These are phyloP conservation scores for Populus euphratica DNA, from an alignment of 345 rosid genomes.

Conservation along the genomic window DNA sequence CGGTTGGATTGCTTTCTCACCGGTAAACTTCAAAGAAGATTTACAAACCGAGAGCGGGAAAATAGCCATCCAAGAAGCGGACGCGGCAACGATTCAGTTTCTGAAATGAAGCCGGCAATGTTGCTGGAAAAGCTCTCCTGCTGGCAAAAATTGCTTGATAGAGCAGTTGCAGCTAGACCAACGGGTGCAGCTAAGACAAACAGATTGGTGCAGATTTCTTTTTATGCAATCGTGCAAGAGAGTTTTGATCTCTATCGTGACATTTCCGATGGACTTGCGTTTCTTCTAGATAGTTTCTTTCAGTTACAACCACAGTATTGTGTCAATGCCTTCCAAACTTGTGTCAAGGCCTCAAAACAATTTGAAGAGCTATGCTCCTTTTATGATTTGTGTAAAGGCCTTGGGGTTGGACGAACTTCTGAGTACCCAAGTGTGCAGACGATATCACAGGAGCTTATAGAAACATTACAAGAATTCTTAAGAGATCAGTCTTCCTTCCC, in stretches of 20 bases:
- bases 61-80: neutral
- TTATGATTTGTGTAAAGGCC: slow-evolving; percentile 47
- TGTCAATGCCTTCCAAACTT: slow-evolving; percentile 53
- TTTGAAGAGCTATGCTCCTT: slow-evolving; percentile 60
- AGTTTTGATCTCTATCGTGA: slow-evolving; percentile 80
- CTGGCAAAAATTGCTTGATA: slow-evolving; percentile 77
- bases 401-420: slow-evolving; percentile 63
- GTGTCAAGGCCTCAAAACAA: slow-evolving; percentile 62
- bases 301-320: slow-evolving; percentile 61
- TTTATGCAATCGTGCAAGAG: slow-evolving; percentile 56
- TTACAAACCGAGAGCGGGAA: slow-evolving; percentile 21
- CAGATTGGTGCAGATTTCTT: slow-evolving; percentile 45
- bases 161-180: slow-evolving; percentile 59
- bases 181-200: slow-evolving; percentile 56
- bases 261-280: slow-evolving; percentile 56
- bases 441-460: slow-evolving; percentile 67
- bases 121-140: slow-evolving; percentile 50
- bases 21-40: slow-evolving; percentile 60
- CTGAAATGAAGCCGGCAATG: slow-evolving; percentile 62
- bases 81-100: slow-evolving; percentile 31
- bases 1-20: slow-evolving; percentile 62
- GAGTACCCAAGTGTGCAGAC: slow-evolving; percentile 77
- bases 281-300: slow-evolving; percentile 67
- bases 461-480: slow-evolving; percentile 69
- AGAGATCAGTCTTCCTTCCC: slow-evolving; percentile 72